These are phyloP conservation scores for Mucor mucedo DNA, from an alignment of 371 early-diverging fungal species.

Conservation along the genomic window DNA sequence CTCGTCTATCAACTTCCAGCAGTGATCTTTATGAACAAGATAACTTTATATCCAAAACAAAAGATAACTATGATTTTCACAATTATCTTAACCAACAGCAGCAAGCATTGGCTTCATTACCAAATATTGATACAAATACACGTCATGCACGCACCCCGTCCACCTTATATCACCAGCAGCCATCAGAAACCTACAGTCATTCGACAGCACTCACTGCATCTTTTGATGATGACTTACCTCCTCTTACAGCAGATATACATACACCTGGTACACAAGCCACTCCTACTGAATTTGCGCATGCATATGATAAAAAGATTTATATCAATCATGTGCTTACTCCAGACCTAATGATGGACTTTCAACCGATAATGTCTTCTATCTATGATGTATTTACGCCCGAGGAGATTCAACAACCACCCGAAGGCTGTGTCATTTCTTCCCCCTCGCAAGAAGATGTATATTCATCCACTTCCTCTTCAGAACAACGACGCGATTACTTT, in stretches of 20 bases:
- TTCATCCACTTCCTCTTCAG: background rate
- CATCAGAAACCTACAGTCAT: background rate
- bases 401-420: slow-evolving; percentile 15
- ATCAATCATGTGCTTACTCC: slow-evolving; percentile 8
- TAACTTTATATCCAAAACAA: background rate
- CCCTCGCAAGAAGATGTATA: slow-evolving; percentile 4
- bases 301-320: slow-evolving; percentile 9
- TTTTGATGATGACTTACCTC: slow-evolving; percentile 18
- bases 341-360: slow-evolving; percentile 8
- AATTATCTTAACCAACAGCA: slow-evolving; percentile 15
- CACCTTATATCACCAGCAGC: background rate
- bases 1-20: background rate
- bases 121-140: slow-evolving; percentile 17
- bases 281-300: slow-evolving; percentile 6
- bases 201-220: background rate
- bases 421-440: background rate
- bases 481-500: slow-evolving; percentile 14
- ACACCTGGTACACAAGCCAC: slow-evolving; percentile 12
- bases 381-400: slow-evolving; percentile 27
- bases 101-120: slow-evolving; percentile 3
- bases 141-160: background rate
- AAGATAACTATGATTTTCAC: slow-evolving; percentile 15
- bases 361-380: slow-evolving; percentile 5
- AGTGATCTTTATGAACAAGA: background rate
- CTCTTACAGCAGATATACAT: slow-evolving; percentile 14